Evolutionary conservation across 164 flowering plant species (phyloP), one percentile per base, ranked within the genome.

Genomic region (Umbilicus rupestris): DNA sequence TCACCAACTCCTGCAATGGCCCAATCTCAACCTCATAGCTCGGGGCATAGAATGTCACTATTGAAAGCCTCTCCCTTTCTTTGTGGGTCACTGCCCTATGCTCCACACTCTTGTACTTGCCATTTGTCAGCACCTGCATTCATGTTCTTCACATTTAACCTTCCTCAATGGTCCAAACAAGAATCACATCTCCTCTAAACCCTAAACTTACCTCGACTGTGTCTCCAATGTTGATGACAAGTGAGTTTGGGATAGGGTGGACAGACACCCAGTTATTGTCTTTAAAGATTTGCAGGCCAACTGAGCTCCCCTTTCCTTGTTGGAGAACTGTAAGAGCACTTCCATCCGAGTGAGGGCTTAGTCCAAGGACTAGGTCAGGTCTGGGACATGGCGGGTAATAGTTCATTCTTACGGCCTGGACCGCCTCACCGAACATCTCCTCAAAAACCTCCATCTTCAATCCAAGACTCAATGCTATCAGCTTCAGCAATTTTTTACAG

Each of bases 281-380:
- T 70, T 86, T 90, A 4, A 88, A 85, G 72, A 93, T 83, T 71
- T 93, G 96, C 12, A 93, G 92, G 63, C 98, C 97, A 3, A 78
- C 85, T 6, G 88, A 72, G 73, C 77, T 78, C 7, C 81, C 82
- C 46, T 71, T 76, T 30, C 84, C 83, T 68, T 93, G 93, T 62
- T 90, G 96, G 77, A 90, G 67, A 41, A 93, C 88, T 33, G 98
- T 93, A 0, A 89, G 80, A 12, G 92, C 98, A 75, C 96, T 90
- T 39, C 97, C 98, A 78, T 93, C 98, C 0, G 97, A 93, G 74
- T 90, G 97, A 16, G 97, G 90, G 67, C 97, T 90, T 22, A 93
- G 74, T 8, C 98, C 96, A 73, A 93, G 70, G 8, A 90, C 96
- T 26, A 87, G 85, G 69, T 93, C 97, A 7, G 98, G 96, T 49